Conservation (phyloP, 768 basidiomycete species). For the Lanmaoa rubissima region DNA sequence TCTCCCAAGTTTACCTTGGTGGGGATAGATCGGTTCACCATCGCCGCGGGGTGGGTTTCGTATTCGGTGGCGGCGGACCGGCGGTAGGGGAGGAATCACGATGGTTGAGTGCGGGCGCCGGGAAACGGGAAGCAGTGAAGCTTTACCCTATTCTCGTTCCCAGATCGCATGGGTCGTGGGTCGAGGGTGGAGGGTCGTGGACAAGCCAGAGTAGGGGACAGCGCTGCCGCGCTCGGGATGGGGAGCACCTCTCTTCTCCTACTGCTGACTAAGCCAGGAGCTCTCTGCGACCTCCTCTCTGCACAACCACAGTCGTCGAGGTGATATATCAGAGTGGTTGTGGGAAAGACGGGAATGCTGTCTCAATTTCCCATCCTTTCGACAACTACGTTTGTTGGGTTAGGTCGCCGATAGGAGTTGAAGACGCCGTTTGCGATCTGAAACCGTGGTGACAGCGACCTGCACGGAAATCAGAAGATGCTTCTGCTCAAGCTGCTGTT, state of each 20-base stretch:
- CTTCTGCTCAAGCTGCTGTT: background rate
- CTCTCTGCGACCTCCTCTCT: no score
- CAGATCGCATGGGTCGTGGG: background rate
- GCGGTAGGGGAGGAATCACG: background rate
- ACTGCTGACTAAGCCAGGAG: no score
- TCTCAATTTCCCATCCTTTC: no score
- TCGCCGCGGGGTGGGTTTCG: background rate
- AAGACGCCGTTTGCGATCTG: conserved; percentile 3
- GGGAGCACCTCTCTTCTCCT: no score
- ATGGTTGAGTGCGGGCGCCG: background rate
- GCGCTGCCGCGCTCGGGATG: no score
- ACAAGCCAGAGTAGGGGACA: no score
- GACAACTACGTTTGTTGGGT: no score
- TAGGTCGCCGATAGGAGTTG: no score
- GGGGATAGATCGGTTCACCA: background rate
- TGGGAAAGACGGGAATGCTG: no score
- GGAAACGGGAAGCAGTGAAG: background rate
- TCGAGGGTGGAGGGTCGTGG: background rate
- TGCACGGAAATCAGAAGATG: background rate
- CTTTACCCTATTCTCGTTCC: background rate
- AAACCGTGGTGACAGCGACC: background rate
- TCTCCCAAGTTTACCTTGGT: background rate
- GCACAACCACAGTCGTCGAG: no score
- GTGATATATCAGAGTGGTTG: no score
- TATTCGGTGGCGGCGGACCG: background rate